Evolutionary conservation across 352 stramenopile species (phyloP).

Genomic region (Elongisporangium anandrum): DNA sequence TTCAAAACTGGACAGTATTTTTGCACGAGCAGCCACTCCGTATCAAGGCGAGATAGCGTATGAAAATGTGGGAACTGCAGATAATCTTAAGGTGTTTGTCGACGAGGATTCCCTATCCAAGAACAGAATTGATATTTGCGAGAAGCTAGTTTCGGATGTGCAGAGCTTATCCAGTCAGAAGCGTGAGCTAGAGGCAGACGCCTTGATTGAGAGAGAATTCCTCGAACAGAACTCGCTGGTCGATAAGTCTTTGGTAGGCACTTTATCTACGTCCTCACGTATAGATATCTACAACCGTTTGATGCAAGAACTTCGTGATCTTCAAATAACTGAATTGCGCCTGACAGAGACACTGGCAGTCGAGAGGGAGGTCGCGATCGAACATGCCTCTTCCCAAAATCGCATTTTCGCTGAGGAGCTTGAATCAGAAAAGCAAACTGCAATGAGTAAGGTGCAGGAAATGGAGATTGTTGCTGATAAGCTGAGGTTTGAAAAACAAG

Average conservation of each 20-base stretch:
- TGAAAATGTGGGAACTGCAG: conserved; percentile 15
- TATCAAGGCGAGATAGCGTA: not conserved
- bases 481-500: not conserved
- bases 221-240: not conserved
- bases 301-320: conserved; percentile 2
- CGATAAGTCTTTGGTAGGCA: not conserved
- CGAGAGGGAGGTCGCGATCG: not conserved
- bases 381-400: not conserved
- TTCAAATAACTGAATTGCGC: not conserved
- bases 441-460: not conserved
- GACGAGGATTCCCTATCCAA: not conserved
- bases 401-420: not conserved
- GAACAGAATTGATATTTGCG: not conserved
- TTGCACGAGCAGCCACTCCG: not conserved
- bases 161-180: not conserved
- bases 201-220: not conserved
- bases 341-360: not conserved
- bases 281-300: conserved; percentile 25
- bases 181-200: not conserved
- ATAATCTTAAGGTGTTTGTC: not conserved
- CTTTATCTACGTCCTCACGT: conserved; percentile 2
- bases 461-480: conserved; percentile 6
- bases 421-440: not conserved
- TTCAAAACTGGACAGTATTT: conserved; percentile 5
- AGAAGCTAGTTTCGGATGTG: not conserved